Conservation (phyloP, 73 alveolate species). For the Paramecium primaurelia region DNA sequence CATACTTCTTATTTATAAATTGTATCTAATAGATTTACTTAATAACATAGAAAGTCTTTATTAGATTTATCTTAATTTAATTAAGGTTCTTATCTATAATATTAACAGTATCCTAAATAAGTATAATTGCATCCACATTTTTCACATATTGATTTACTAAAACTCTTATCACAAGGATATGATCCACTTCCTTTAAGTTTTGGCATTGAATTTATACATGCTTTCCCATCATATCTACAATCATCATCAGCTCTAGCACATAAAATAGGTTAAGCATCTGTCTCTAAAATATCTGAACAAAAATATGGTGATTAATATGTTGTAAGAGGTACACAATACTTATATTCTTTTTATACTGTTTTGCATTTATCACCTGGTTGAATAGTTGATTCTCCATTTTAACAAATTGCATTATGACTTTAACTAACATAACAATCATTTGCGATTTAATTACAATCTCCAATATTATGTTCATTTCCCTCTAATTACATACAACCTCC, state of each 20-base stretch:
- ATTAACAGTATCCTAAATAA: neutral
- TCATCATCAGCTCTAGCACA: neutral
- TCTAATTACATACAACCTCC: neutral
- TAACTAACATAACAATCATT: neutral
- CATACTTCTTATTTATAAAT: neutral
- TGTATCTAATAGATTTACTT: neutral
- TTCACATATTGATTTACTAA: neutral
- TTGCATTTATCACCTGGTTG: neutral
- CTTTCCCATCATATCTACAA: neutral
- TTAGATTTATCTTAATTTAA: neutral
- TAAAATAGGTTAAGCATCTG: neutral
- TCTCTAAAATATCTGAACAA: neutral
- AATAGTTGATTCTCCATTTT: neutral
- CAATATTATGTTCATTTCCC: neutral
- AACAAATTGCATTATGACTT: neutral
- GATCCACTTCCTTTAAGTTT: neutral
- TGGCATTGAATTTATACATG: neutral
- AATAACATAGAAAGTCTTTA: neutral
- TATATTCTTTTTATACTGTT: neutral
- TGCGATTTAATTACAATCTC: neutral
- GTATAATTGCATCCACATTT: neutral
- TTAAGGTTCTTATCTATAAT: neutral
- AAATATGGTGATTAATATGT: neutral
- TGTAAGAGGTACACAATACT: neutral
- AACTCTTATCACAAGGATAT: neutral